Evolutionary conservation across 2,329 filamentous ascomycete genomes (phyloP).

Genomic region (Hirsutella minnesotensis): DNA sequence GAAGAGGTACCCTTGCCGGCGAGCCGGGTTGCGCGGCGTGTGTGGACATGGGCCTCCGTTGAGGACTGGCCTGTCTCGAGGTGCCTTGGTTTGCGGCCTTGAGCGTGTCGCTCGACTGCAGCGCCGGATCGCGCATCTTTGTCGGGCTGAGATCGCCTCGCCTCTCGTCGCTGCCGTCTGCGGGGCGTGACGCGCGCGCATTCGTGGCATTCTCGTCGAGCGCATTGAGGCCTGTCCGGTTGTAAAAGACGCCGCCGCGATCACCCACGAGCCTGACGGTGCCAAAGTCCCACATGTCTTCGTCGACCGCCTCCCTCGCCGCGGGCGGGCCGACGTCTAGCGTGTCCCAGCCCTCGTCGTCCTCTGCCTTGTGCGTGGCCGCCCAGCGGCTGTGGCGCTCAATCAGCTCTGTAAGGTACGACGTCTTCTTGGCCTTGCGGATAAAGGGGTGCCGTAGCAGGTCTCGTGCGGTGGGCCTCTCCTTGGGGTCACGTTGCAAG

Average conservation of each 20-base stretch:
- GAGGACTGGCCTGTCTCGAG: slow-evolving; percentile 48
- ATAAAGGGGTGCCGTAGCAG: slow-evolving; percentile 85
- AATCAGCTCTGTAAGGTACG: slow-evolving; percentile 92
- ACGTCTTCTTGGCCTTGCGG: slow-evolving; percentile 83
- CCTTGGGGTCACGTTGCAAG: slow-evolving; percentile 76
- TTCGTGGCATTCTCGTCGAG: slow-evolving; percentile 79
- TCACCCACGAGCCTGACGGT: slow-evolving; percentile 75
- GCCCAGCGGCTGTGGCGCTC: slow-evolving; percentile 83
- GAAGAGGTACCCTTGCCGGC: slow-evolving; percentile 49
- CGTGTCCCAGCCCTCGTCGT: slow-evolving; percentile 48
- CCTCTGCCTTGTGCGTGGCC: slow-evolving; percentile 62
- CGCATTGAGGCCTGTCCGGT: slow-evolving; percentile 47
- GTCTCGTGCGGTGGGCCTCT: slow-evolving; percentile 77
- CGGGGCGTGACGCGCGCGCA: slow-evolving; percentile 46
- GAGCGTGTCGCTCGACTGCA: slow-evolving; percentile 40
- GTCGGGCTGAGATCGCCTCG: slow-evolving; percentile 38
- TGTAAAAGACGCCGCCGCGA: slow-evolving; percentile 39
- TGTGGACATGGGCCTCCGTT: slow-evolving; percentile 38
- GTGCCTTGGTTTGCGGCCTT: slow-evolving; percentile 36
- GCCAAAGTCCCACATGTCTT: slow-evolving; percentile 98
- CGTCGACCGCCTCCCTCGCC: slow-evolving; percentile 48
- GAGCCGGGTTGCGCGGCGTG: slow-evolving; percentile 24
- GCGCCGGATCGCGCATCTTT: slow-evolving; percentile 35
- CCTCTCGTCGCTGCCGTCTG: slow-evolving; percentile 41
- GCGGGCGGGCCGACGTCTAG: slow-evolving; percentile 39